A percentile compares a stretch with the other conserved stretches of the same genome.
phyloP scores from a whole-genome alignment of 148 eudicot genomes.

The Pouteria glomerata region DNA sequence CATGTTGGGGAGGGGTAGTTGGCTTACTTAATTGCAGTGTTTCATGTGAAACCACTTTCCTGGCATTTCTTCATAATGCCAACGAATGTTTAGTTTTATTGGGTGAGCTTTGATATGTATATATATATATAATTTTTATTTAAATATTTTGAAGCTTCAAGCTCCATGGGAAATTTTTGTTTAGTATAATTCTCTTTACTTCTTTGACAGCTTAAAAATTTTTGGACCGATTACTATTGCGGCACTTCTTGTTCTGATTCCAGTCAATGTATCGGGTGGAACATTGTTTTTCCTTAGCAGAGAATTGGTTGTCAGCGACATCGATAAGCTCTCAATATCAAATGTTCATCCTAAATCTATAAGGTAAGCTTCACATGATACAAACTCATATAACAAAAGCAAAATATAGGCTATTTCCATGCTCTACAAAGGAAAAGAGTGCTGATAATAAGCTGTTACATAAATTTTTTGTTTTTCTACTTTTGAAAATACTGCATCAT shows the following conservation, averaged over 20 bases:
- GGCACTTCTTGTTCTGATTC: slow-evolving; percentile 80
- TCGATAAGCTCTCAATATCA: slow-evolving; percentile 96
- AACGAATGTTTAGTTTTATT: not conserved
- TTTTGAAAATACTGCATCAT: not conserved
- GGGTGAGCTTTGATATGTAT: not conserved
- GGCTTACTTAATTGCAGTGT: not conserved
- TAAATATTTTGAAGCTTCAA: not conserved
- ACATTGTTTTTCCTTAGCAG: slow-evolving; percentile 61
- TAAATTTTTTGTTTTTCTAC: not conserved
- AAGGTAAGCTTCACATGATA: slow-evolving; percentile 36
- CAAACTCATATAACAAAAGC: not conserved
- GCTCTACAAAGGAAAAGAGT: not conserved
- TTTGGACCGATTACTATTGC: slow-evolving; percentile 65
- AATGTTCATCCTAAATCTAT: slow-evolving; percentile 73
- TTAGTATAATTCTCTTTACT: not conserved
- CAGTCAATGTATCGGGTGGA: slow-evolving; percentile 76
- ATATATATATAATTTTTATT: not conserved
- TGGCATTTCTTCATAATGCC: not conserved
- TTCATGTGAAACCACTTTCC: not conserved
- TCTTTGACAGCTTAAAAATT: slow-evolving; percentile 62
- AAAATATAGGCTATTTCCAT: not conserved
- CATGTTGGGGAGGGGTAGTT: not conserved
- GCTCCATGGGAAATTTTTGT: not conserved
- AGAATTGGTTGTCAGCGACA: slow-evolving; percentile 74
- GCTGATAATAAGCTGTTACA: not conserved